Evolutionary conservation across 352 stramenopile species (phyloP).

Genomic region (Peronosclerospora sorghi): DNA sequence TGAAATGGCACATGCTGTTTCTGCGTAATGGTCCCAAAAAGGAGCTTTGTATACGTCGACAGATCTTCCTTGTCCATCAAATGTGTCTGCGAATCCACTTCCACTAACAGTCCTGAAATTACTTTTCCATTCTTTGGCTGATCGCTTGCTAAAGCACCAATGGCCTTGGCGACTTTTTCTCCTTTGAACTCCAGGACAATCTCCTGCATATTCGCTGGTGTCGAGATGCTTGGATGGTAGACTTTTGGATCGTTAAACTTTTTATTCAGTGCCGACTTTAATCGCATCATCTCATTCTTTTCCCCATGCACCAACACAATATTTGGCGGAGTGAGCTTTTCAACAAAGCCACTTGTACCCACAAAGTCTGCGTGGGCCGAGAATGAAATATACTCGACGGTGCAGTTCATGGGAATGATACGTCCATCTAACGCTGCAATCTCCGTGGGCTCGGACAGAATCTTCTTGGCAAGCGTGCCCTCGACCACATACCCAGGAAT

Average conservation of each 20-base stretch:
- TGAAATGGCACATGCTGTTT: slow-evolving; percentile 80
- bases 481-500: slow-evolving; percentile 99
- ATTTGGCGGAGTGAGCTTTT: slow-evolving; percentile 87
- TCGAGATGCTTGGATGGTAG: slow-evolving; percentile 75
- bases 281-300: slow-evolving; percentile 95
- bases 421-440: slow-evolving; percentile 91
- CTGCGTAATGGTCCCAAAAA: slow-evolving; percentile 72
- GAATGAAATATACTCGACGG: slow-evolving; percentile 97
- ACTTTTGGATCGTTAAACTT: slow-evolving; percentile 85
- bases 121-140: slow-evolving; percentile 71
- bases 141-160: slow-evolving; percentile 54
- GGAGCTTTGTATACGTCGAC: slow-evolving; percentile 78
- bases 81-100: slow-evolving; percentile 79
- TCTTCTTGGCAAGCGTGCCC: slow-evolving; percentile 96
- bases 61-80: slow-evolving; percentile 80
- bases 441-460: slow-evolving; percentile 92
- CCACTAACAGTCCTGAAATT: slow-evolving; percentile 73
- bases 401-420: slow-evolving; percentile 89
- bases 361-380: slow-evolving; percentile 96
- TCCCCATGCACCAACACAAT: slow-evolving; percentile 95
- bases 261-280: slow-evolving; percentile 88
- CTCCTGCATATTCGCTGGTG: slow-evolving; percentile 80
- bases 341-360: slow-evolving; percentile 93
- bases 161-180: slow-evolving; percentile 83
- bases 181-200: slow-evolving; percentile 83